Conservation (phyloP, 78 protist genomes). For the Anaeramoeba flamelloides region DNA sequence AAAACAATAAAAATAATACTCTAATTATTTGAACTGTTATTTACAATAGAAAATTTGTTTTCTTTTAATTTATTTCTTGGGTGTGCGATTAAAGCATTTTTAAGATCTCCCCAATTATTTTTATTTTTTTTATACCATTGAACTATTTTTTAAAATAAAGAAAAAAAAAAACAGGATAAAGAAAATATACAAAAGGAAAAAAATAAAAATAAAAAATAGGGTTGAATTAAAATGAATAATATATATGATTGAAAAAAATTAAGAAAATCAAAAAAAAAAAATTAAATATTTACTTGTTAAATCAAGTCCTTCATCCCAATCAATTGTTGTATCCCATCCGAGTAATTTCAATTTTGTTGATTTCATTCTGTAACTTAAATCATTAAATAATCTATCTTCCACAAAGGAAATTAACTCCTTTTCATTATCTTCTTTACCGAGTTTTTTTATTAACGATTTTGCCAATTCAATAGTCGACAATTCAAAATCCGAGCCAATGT, state of each 20-base stretch:
- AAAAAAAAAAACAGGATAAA: slow-evolving; percentile 6
- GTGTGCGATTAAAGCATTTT: background rate
- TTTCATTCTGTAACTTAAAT: slow-evolving; percentile 37
- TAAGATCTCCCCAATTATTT: background rate
- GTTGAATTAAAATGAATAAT: background rate
- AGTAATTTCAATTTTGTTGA: slow-evolving; percentile 22
- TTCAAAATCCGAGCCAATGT: slow-evolving; percentile 60
- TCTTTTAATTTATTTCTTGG: background rate
- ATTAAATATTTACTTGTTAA: slow-evolving; percentile 3
- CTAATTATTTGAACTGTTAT: too few species aligned
- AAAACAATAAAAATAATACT: too few species aligned
- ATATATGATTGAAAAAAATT: background rate
- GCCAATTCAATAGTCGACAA: slow-evolving; percentile 35
- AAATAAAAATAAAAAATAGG: background rate
- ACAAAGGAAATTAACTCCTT: slow-evolving; percentile 16
- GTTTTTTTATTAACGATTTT: background rate
- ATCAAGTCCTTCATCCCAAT: slow-evolving; percentile 22
- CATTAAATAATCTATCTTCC: slow-evolving; percentile 67
- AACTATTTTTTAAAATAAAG: slow-evolving; percentile 1
- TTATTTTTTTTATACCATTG: background rate
- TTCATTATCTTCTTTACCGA: background rate
- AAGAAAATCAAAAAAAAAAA: background rate
- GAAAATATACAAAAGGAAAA: slow-evolving; percentile 6
- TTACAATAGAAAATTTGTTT: background rate
- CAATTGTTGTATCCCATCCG: slow-evolving; percentile 34